Base-by-base conservation (phyloP, 164 flowering plant genomes). In the Vitis rupestris region DNA sequence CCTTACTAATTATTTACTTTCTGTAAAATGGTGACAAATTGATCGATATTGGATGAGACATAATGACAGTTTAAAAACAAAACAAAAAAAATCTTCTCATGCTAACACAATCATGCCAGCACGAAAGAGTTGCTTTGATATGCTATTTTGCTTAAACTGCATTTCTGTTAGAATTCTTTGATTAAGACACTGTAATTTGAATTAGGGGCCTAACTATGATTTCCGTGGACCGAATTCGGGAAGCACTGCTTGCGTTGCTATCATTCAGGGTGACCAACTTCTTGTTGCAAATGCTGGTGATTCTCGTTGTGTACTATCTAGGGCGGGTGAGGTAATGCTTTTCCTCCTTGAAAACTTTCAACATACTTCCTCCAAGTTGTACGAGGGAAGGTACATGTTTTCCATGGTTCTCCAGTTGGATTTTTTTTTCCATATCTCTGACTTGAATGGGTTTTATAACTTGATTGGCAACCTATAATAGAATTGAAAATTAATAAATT, bases 281-380 rank as follows among this genome's bases (percentile, higher is more conserved):
- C 63, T 90, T 78, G 94, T 93, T 70, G 97, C 98, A 66, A 96
- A 96, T 92, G 99, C 99, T 74, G 99, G 99, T 74, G 99, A 96
- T 83, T 93, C 99, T 58, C 98, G 99, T 14, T 93, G 99, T 81
- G 97, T 96, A 50, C 80, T 96, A 66, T 95, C 93, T n/a, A 83
- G 97, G 73, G 91, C 90, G 83, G 99, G 99, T 50, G 93, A 93
- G 99, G 99, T 95, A 88, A 65, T 19, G 13, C 23, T 48, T 10
- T 13, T 48, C 11, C 11, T 27, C 9, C 44, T 62, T 55, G 60
- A 37, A 19, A 17, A 19, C 1, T 48, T 44, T 44, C 12, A 44
- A 23, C 31, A 23, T 23, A 11, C 4, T n/a, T n/a, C 16, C 56
- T 53, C 15, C n/a, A 53, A 53, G n/a, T 53, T 53, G 56, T 53